Percentiles rank a stretch among this genome's conserved stretches.
Conservation (phyloP, 192 early-diverging fungal species). For the Coemansia guatemalensis region DNA sequence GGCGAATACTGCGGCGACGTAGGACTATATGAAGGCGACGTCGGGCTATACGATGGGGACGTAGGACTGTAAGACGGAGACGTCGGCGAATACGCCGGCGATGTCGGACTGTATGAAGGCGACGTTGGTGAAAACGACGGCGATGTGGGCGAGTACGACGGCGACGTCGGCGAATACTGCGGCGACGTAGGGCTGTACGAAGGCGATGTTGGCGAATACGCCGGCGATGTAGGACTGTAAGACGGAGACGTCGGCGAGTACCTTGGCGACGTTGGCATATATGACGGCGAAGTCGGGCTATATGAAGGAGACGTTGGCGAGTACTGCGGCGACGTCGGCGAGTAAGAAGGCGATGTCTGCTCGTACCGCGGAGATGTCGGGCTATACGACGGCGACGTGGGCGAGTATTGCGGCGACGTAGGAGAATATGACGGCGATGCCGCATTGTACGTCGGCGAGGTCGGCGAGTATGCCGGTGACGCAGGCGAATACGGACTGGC, state of each 20-base stretch:
- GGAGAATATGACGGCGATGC: constrained; percentile 75
- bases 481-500: constrained; percentile 59
- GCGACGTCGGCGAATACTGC: constrained; percentile 72
- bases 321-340: constrained; percentile 53
- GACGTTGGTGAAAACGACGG: constrained; percentile 65
- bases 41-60: constrained; percentile 31
- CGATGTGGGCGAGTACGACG: constrained; percentile 64
- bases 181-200: constrained; percentile 64
- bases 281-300: constrained; percentile 67
- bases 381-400: constrained; percentile 67
- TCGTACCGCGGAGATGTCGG: constrained; percentile 64
- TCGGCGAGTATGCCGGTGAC: constrained; percentile 67
- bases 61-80: constrained; percentile 76
- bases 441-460: constrained; percentile 71
- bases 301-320: constrained; percentile 58
- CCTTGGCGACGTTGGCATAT: constrained; percentile 70
- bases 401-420: constrained; percentile 61
- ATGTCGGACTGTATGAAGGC: constrained; percentile 65
- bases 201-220: constrained; percentile 67
- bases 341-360: constrained; percentile 68
- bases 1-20: constrained; percentile 73
- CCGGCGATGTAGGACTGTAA: constrained; percentile 59
- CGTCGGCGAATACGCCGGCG: constrained; percentile 70
- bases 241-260: constrained; percentile 70
- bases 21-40: constrained; percentile 53